Conservation (phyloP, 2,329 filamentous ascomycete genomes). For the Apiospora phragmitis region DNA sequence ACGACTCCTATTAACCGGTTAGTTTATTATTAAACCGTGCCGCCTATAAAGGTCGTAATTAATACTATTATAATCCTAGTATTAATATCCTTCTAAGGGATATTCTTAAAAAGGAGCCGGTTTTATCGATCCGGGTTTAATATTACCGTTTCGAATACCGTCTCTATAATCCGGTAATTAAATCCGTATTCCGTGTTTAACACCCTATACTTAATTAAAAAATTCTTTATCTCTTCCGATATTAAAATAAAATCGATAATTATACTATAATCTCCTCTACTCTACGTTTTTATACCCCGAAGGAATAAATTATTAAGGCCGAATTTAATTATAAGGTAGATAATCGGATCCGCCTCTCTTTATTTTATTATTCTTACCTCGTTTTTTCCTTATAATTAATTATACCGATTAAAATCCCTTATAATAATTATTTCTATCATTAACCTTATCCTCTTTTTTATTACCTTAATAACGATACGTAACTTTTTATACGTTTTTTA, state of each 20-base stretch:
- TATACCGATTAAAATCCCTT: constrained; percentile 29
- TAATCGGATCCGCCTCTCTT: constrained; percentile 36
- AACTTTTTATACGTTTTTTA: background rate
- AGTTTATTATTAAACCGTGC: background rate
- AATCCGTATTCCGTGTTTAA: constrained; percentile 25
- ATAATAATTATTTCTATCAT: background rate
- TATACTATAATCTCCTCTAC: constrained; percentile 20
- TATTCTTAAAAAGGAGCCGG: constrained; percentile 27
- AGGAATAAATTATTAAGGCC: constrained; percentile 34
- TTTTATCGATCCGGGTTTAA: constrained; percentile 9
- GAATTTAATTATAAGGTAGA: constrained; percentile 36
- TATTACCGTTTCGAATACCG: constrained; percentile 26
- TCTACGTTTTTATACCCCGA: constrained; percentile 35
- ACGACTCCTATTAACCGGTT: background rate
- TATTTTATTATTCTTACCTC: constrained; percentile 36
- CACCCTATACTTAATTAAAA: constrained; percentile 16
- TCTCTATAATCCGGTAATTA: constrained; percentile 32
- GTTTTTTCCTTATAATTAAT: constrained; percentile 24
- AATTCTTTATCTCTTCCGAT: constrained; percentile 20
- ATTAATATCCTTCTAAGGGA: constrained; percentile 25
- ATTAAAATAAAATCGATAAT: constrained; percentile 28
- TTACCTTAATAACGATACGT: background rate
- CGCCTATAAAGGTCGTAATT: background rate
- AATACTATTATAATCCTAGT: constrained; percentile 12
- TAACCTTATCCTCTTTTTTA: background rate